A percentile compares a stretch with the other conserved stretches of the same genome.
These are phyloP conservation scores for Ogataea hybrid DNA, from an alignment of 1,139 yeast species.

Conservation along the genomic window DNA sequence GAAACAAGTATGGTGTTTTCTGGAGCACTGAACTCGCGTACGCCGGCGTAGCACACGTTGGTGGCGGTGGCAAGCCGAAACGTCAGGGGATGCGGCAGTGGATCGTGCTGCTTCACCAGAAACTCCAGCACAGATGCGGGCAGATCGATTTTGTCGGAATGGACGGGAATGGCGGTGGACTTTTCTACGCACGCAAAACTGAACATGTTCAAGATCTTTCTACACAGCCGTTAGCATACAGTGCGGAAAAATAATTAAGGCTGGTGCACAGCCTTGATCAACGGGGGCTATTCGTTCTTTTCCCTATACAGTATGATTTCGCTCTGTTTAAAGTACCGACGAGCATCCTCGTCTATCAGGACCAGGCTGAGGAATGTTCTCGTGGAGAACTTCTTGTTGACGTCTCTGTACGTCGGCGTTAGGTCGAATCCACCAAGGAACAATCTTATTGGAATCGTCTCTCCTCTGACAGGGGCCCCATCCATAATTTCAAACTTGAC, in stretches of 20 bases:
- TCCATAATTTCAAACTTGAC: conserved; percentile 96
- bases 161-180: conserved; percentile 1
- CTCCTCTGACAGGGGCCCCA: conserved; percentile 98
- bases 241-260: not conserved
- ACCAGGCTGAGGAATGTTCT: conserved; percentile 87
- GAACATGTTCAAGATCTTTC: conserved; percentile 2
- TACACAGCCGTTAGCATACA: no score
- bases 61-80: conserved; percentile 35
- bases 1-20: conserved; percentile 39
- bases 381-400: conserved; percentile 78
- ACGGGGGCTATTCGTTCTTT: conserved; percentile 30
- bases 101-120: conserved; percentile 30
- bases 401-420: conserved; percentile 84
- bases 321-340: conserved; percentile 93
- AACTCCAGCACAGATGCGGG: conserved; percentile 40
- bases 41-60: conserved; percentile 39
- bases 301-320: conserved; percentile 73
- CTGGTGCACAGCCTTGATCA: not conserved
- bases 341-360: conserved; percentile 91
- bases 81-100: conserved; percentile 53
- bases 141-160: conserved; percentile 42
- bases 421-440: conserved; percentile 92
- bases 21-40: conserved; percentile 46
- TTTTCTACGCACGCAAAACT: not conserved
- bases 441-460: conserved; percentile 88